Evolutionary conservation across 768 basidiomycete genomes (phyloP).

Genomic region (Suillus hirtellus): DNA sequence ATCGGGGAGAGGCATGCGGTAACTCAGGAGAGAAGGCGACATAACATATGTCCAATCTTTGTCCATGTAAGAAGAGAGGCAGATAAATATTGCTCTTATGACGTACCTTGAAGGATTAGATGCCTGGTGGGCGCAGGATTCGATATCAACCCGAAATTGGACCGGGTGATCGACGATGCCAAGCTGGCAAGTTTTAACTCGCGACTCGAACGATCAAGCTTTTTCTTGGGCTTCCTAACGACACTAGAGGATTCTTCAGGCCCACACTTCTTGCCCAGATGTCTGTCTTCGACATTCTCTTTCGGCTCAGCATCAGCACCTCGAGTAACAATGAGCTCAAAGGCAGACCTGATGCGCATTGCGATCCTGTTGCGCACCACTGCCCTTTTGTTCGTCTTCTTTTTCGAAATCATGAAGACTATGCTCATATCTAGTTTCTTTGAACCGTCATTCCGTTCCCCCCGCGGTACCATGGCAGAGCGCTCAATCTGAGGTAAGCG

Average conservation of each 20-base stretch:
- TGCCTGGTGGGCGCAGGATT: neutral
- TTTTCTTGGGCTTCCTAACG: conserved; percentile 4
- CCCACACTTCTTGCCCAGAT: neutral
- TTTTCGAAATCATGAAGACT: conserved; percentile 11
- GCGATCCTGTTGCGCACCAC: conserved; percentile 12
- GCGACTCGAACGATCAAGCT: neutral
- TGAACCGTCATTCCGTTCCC: neutral
- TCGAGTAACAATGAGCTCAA: conserved; percentile 8
- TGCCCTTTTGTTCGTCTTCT: conserved; percentile 11
- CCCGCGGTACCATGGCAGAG: neutral
- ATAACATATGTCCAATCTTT: conserved; percentile 33
- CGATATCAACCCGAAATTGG: neutral
- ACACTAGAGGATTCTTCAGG: neutral
- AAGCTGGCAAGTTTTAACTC: neutral
- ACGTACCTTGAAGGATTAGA: conserved; percentile 23
- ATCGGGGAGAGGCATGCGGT: conserved; percentile 25
- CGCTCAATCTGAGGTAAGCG: neutral
- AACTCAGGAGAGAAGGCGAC: conserved; percentile 23
- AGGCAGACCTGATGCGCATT: conserved; percentile 9
- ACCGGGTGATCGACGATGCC: neutral
- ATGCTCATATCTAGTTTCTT: conserved; percentile 8
- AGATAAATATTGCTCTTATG: neutral
- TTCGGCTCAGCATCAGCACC: neutral
- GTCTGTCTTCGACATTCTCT: neutral
- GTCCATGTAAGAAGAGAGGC: neutral